A percentile compares a stretch with the other conserved stretches of the same genome.
These are phyloP conservation scores for Paramecium pentaurelia DNA, from an alignment of 73 alveolate species.

Conservation along the genomic window DNA sequence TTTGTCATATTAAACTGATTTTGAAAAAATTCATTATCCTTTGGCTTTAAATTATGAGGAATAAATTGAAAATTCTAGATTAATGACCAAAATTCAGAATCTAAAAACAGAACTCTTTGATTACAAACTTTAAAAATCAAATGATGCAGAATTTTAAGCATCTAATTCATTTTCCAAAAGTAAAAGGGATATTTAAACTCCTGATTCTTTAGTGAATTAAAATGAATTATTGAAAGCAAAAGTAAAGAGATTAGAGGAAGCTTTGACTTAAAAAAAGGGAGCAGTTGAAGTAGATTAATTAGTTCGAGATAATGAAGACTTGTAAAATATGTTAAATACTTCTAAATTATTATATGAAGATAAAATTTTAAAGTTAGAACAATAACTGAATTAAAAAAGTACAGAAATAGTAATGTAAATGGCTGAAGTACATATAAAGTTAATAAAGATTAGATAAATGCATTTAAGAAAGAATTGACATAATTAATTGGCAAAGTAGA, in stretches of 20 bases:
- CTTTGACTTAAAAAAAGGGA: conserved; percentile 45
- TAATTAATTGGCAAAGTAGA: background rate
- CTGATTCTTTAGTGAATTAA: conserved; percentile 6
- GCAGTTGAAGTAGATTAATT: conserved; percentile 55
- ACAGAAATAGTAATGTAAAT: background rate
- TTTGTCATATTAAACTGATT: background rate
- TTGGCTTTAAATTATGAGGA: conserved; percentile 49
- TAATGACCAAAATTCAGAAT: conserved; percentile 30
- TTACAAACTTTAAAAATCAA: conserved; percentile 14
- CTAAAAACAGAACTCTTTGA: conserved; percentile 21
- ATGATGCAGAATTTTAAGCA: conserved; percentile 12
- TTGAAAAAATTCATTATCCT: conserved; percentile 58
- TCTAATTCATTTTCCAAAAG: conserved; percentile 18
- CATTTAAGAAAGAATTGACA: conserved; percentile 2
- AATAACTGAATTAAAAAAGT: background rate
- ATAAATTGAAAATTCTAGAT: background rate
- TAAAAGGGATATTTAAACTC: background rate
- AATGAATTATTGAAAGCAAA: conserved; percentile 56
- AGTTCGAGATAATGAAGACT: conserved; percentile 34
- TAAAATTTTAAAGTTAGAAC: conserved; percentile 22
- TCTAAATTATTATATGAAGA: background rate
- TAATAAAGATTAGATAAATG: background rate
- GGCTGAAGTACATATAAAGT: conserved; percentile 11
- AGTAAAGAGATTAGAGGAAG: conserved; percentile 45
- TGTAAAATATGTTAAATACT: background rate